Percentiles rank a stretch among this genome's conserved stretches.
Conservation (phyloP, 73 alveolate species). For the Paramecium caudatum region DNA sequence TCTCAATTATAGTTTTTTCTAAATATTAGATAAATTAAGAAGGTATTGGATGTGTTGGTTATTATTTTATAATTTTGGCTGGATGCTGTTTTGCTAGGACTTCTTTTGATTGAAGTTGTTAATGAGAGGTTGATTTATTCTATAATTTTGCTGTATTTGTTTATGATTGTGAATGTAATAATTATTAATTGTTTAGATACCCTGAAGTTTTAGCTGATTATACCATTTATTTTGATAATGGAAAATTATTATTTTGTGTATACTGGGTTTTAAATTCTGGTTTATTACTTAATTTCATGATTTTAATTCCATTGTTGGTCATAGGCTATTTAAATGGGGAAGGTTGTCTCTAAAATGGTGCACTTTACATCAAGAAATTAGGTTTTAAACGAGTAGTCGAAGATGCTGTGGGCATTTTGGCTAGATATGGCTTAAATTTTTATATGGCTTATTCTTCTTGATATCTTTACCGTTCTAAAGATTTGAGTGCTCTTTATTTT, state of each 20-base stretch:
- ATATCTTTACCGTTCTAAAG: constrained; percentile 20
- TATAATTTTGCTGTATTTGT: not conserved
- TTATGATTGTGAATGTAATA: not conserved
- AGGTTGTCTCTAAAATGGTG: not conserved
- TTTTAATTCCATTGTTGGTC: constrained; percentile 4
- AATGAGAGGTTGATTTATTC: not conserved
- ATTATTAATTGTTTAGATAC: too few relatives aligned
- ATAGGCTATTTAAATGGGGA: constrained; percentile 1
- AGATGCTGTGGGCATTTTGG: constrained; percentile 14
- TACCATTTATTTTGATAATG: too few relatives aligned
- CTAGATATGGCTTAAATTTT: constrained; percentile 44
- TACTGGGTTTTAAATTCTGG: not conserved
- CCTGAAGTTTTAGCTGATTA: too few relatives aligned
- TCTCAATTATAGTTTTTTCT: constrained; percentile 1
- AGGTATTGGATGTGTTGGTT: not conserved
- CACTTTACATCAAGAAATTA: not conserved
- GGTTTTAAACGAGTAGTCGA: not conserved
- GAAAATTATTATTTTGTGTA: too few relatives aligned
- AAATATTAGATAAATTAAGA: constrained; percentile 38
- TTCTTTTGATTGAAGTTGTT: too few relatives aligned
- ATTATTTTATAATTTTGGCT: too few relatives aligned
- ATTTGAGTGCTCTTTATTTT: constrained; percentile 25
- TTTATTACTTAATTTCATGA: not conserved
- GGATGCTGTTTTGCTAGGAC: too few relatives aligned
- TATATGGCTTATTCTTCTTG: not conserved